phyloP scores from a whole-genome alignment of 139 green algal species.

The Yamagishiella unicocca region DNA sequence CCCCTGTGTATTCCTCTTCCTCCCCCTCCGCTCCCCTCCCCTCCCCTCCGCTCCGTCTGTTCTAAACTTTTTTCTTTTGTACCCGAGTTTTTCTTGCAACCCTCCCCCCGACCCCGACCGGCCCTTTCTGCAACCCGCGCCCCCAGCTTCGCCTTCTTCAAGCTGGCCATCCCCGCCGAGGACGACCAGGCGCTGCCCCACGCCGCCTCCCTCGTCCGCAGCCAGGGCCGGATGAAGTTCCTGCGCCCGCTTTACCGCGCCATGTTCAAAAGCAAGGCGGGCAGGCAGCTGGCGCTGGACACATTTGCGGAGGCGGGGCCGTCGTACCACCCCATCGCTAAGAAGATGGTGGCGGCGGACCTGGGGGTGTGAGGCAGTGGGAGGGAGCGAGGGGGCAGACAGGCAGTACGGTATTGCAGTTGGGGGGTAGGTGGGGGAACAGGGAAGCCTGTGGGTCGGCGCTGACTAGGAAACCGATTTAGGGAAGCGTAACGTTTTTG shows the following conservation, averaged over 20 bases:
- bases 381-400: not conserved
- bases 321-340: conserved; percentile 90
- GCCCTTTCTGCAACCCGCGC: not conserved
- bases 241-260: conserved; percentile 81
- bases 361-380: conserved; percentile 53
- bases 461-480: no score
- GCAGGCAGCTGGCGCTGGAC: conserved; percentile 65
- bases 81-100: no score
- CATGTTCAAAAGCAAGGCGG: conserved; percentile 63
- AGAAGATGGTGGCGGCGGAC: conserved; percentile 86
- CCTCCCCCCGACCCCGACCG: no score
- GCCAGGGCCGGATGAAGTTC: conserved; percentile 72
- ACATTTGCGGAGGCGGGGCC: conserved; percentile 68
- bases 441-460: no score
- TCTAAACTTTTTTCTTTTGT: no score
- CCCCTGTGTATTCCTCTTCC: no score
- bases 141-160: conserved; percentile 45
- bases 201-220: conserved; percentile 69
- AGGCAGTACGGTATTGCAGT: no score
- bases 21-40: no score
- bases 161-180: conserved; percentile 77
- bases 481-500: no score
- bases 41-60: no score
- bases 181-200: conserved; percentile 66
- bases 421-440: no score